Evolutionary conservation across 352 stramenopile genomes (phyloP).

Genomic region (Hyaloperonospora brassicae): DNA sequence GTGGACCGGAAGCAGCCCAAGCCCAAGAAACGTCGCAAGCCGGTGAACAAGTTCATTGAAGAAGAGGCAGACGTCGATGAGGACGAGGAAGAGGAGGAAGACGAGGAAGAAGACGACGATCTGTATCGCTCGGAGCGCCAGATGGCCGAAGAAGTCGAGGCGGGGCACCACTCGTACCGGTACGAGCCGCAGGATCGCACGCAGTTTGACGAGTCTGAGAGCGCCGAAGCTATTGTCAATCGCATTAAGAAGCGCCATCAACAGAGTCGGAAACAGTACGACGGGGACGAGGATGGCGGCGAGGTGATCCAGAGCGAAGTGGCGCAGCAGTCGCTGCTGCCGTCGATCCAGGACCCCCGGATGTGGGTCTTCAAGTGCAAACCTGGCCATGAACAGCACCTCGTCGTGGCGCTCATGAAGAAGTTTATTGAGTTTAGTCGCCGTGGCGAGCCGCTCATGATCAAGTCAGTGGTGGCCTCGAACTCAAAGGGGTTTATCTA

Average conservation of each 20-base stretch:
- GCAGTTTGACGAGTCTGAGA: slow-evolving; percentile 71
- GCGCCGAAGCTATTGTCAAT: slow-evolving; percentile 79
- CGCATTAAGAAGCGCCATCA: slow-evolving; percentile 85
- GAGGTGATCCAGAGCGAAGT: slow-evolving; percentile 82
- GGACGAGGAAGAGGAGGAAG: slow-evolving; percentile 81
- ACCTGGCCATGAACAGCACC: slow-evolving; percentile 77
- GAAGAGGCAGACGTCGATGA: slow-evolving; percentile 84
- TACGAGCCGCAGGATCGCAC: slow-evolving; percentile 74
- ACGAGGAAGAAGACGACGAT: slow-evolving; percentile 75
- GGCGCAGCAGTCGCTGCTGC: slow-evolving; percentile 80
- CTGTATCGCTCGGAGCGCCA: slow-evolving; percentile 72
- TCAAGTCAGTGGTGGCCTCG: slow-evolving; percentile 83
- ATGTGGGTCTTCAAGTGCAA: slow-evolving; percentile 91
- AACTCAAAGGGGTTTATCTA: slow-evolving; percentile 88
- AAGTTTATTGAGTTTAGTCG: slow-evolving; percentile 83
- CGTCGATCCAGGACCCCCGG: slow-evolving; percentile 82
- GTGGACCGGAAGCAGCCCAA: slow-evolving; percentile 49
- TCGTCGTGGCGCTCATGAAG: slow-evolving; percentile 85
- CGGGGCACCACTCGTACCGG: slow-evolving; percentile 40
- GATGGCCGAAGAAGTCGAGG: slow-evolving; percentile 71
- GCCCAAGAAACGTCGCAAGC: slow-evolving; percentile 77
- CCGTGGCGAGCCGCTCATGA: slow-evolving; percentile 71
- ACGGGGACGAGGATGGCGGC: slow-evolving; percentile 76
- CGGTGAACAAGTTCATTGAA: slow-evolving; percentile 86
- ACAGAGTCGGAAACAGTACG: slow-evolving; percentile 76